Evolutionary conservation across 345 rosid genomes (phyloP), one percentile per base, ranked within the genome.

Genomic region (Pistacia atlantica): DNA sequence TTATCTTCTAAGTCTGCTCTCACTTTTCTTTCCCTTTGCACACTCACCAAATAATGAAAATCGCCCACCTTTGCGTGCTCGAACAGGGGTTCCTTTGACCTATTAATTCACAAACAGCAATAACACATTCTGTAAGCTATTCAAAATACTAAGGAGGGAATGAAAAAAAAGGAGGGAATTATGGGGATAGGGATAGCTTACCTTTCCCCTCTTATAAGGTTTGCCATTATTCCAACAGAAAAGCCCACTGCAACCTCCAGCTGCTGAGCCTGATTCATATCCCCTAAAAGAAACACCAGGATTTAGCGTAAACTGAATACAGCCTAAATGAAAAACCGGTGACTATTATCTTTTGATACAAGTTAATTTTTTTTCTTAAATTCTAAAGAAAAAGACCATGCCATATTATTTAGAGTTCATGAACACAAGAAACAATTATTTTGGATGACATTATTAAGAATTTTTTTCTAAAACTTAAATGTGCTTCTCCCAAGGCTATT

Each of bases 231-330:
- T 92, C 99, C 99, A 96, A 81, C 98, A 96, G 86, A 93, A 83
- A 64, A 96, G 86, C 49, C 87, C 84, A 54, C 90, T 86, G 85
- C 99, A 96, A 64, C 98, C 98, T 67, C 93, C 88, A 31, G 79
- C 80, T 60, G 86, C 89, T 20, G 99, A 78, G 55, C 97, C 91
- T 72, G 99, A 91, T 75, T 96, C 99, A 11, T 92, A 93, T 56
- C 91, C 93, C 86, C 97, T 96, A 69, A 49, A 42, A 80, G 76
- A 74, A 79, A 67, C 74, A 81, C 64, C 71, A 71, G 46, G 46
- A 74, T 67, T 74, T 46, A 71, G 75, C 59, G 61, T 49, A 3
- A 63, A 35, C 13, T 3, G 46, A 48, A 9, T 6, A 8, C 56
- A 72, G 14, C 1, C 58, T 9, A 1, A 37, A 54, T 22, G 11